Percentiles rank a stretch among this genome's conserved stretches.
These are phyloP conservation scores for Schizothecium vesticola DNA, from an alignment of 495 filamentous ascomycete genomes.

Conservation along the genomic window DNA sequence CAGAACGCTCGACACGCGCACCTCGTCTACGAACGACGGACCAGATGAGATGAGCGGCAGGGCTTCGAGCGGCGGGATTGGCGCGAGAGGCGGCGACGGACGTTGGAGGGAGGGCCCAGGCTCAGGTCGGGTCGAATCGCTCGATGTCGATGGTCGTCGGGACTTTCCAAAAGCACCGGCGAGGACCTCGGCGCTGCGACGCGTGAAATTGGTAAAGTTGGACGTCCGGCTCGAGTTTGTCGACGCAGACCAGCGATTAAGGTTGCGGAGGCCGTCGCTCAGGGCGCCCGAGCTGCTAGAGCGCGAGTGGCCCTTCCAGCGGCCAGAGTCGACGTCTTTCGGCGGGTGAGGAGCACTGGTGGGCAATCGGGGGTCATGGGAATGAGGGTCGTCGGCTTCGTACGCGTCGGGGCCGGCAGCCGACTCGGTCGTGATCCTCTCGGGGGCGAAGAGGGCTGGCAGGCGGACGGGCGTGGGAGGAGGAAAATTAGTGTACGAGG, in stretches of 20 bases:
- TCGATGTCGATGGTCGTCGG: conserved; percentile 24
- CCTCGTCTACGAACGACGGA: conserved; percentile 33
- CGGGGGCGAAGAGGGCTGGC: conserved; percentile 33
- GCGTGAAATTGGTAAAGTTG: conserved; percentile 50
- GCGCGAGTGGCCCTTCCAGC: conserved; percentile 35
- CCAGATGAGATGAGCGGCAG: conserved; percentile 37
- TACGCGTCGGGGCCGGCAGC: conserved; percentile 8
- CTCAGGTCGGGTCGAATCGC: conserved; percentile 19
- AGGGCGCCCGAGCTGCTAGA: conserved; percentile 42
- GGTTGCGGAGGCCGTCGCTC: conserved; percentile 61
- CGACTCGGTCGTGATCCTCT: conserved; percentile 24
- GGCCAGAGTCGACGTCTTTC: conserved; percentile 22
- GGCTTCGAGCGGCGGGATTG: conserved; percentile 26
- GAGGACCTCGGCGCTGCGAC: conserved; percentile 43
- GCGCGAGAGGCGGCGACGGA: conserved; percentile 19
- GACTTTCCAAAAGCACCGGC: conserved; percentile 21
- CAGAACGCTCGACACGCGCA: conserved; percentile 24
- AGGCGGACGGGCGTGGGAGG: conserved; percentile 27
- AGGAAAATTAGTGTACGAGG: conserved; percentile 19
- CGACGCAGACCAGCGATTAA: conserved; percentile 80
- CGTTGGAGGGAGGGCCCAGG: conserved; percentile 6
- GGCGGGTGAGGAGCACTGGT: conserved; percentile 18
- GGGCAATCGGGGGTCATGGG: conserved; percentile 27
- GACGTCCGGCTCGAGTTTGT: conserved; percentile 65
- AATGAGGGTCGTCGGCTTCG: conserved; percentile 22